Base-by-base conservation (phyloP, 306 rosid genomes). In the Quercus dentata region DNA sequence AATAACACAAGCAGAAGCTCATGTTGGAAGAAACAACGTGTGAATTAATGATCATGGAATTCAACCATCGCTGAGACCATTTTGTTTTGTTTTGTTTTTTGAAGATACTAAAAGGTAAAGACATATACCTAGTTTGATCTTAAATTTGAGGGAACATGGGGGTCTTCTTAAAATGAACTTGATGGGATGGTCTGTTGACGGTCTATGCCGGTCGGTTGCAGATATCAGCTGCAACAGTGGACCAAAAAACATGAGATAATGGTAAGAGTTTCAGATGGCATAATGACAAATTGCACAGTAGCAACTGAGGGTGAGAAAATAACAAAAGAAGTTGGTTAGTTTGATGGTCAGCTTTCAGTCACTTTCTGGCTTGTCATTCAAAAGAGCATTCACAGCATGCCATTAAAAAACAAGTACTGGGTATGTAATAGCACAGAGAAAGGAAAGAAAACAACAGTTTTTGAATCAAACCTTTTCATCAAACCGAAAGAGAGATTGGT, bases 101-200 rank as follows among this genome's bases (percentile, higher is more conserved):
- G 5, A 75, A 73, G 56, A 54, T 23, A 31, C 52, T 44, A 38
- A 14, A 77, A 76, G 80, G 54, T 44, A 80, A 74, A 46, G 33
- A 85, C 38, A 20, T 61, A 56, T 82, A 95, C 99, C 98, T 87
- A 98, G 90, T 85, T 92, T 92, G 74, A 95, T 92, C 89, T 95
- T 95, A 89, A 95, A 95, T 81, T 87, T 90, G 84, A 91, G 97
- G 31, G 92, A 78, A 82, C 79, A 54, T 6, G 97, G 99, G 64
- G 52, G 86, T 79, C 92, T 92, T 85, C 99, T 91, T 78, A 91
- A 84, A 78, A 93, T 91, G 90, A 95, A 95, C 89, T 91, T 95
- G 83, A 95, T 92, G 70, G 97, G 98, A 87, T 95, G 96, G 55
- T 95, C 99, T 19, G 98, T 88, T 55, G 99, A 90, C 74, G 90